Conservation (phyloP, 2,329 filamentous ascomycete genomes). For the Diaporthe sp. region DNA sequence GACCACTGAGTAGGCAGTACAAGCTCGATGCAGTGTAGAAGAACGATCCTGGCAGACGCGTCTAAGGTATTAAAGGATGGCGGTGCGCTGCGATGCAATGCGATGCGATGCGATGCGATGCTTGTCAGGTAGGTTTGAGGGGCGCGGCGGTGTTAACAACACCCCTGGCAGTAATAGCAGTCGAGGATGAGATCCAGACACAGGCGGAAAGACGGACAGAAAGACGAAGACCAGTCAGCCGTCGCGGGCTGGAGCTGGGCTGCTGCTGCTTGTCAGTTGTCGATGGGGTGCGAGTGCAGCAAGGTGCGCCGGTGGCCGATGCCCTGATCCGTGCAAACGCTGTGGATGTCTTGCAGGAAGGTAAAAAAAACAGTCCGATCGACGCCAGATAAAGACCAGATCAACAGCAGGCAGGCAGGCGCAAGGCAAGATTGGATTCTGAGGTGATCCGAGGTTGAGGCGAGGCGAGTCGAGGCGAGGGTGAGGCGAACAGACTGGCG, state of each 20-base stretch:
- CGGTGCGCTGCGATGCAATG: slow-evolving; percentile 1
- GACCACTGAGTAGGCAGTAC: slow-evolving; percentile 17
- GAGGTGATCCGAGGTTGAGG: slow-evolving; percentile 21
- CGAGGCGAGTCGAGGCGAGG: slow-evolving; percentile 15
- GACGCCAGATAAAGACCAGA: slow-evolving; percentile 25
- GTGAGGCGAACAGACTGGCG: slow-evolving; percentile 28
- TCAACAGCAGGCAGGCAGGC: slow-evolving; percentile 31
- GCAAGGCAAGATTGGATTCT: slow-evolving; percentile 37
- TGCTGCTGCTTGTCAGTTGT: slow-evolving; percentile 8
- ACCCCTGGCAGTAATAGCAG: slow-evolving; percentile 15
- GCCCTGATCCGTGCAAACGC: slow-evolving; percentile 32
- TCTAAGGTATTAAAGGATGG: slow-evolving; percentile 21
- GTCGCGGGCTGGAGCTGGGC: slow-evolving; percentile 3
- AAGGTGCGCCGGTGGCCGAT: neutral
- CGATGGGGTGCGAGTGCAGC: slow-evolving; percentile 11
- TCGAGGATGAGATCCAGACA: neutral
- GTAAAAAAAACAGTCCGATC: slow-evolving; percentile 24
- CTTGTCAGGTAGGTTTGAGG: slow-evolving; percentile 5
- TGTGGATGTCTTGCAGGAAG: slow-evolving; percentile 33
- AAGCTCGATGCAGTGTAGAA: neutral
- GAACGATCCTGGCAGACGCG: slow-evolving; percentile 18
- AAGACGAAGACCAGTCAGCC: neutral
- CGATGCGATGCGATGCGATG: slow-evolving; percentile 14
- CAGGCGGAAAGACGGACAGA: neutral
- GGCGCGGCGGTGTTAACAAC: slow-evolving; percentile 10